Evolutionary conservation across 176 grass and related monocot species (phyloP), one percentile per base, ranked within the genome.

Genomic region (Aegilops bicornis): DNA sequence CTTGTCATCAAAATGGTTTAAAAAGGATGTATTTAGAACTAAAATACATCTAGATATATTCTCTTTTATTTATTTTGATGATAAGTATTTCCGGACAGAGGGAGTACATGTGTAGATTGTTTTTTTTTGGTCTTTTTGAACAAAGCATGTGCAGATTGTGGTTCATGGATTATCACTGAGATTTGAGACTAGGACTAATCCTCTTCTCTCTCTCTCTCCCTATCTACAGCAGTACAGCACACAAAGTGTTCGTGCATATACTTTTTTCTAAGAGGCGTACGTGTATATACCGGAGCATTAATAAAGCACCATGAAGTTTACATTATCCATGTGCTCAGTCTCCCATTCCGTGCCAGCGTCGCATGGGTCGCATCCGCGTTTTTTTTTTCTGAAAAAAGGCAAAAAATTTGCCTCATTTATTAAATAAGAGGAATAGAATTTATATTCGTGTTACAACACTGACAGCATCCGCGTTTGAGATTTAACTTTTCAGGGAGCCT

Each of bases 311-410:
- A 9, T 0, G 4, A 43, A 58, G 33, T 36, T 31, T 20, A 14
- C 1, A 14, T 50, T 50, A 50, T 75, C 42, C 7, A 48, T 13
- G n/a, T 52, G 2, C 3, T 19, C 24, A 75, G 24, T 8, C 35
- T 83, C 73, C 73, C 79, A 83, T 87, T 87, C 84, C 43, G 84
- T 87, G 80, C 47, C 74, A 37, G 25, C 32, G 40, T 72, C 79
- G 45, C 77, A 79, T 82, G 37, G 47, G 17, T 79, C 40, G 22
- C 40, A 69, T 45, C 58, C 66, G 36, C 54, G 45, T 48, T 86
- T 82, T n/a, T n/a, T n/a, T n/a, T n/a, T n/a, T n/a, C n/a, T n/a
- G n/a, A n/a, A n/a, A n/a, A n/a, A n/a, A n/a, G n/a, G n/a, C n/a
- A n/a, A n/a, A n/a, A n/a, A n/a, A n/a, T n/a, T n/a, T n/a, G n/a